These are phyloP conservation scores for Erigeron philadelphicus DNA, from an alignment of 140 eudicot species.

Conservation along the genomic window DNA sequence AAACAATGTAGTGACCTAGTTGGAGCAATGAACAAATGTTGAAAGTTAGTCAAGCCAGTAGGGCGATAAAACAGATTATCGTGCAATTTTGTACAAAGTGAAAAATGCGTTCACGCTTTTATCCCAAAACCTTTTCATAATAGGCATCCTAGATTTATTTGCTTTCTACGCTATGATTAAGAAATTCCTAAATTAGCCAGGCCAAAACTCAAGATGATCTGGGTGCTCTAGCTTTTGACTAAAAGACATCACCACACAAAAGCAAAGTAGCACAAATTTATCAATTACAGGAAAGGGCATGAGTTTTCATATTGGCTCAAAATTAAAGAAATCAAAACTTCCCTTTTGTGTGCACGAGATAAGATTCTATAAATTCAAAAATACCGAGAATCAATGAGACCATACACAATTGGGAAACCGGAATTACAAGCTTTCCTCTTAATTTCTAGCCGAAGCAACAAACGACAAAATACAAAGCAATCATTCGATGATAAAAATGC, in stretches of 20 bases:
- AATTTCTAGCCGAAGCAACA: neutral
- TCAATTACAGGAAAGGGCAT: neutral
- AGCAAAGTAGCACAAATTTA: neutral
- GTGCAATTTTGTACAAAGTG: neutral
- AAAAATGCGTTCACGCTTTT: too few relatives aligned
- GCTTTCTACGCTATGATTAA: neutral
- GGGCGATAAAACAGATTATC: too few relatives aligned
- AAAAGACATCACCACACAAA: neutral
- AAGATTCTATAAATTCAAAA: neutral
- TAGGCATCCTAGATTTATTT: neutral
- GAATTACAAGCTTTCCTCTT: neutral
- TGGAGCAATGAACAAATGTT: too few relatives aligned
- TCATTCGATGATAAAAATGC: neutral
- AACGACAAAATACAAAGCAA: neutral
- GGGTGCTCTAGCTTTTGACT: neutral
- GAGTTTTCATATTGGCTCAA: neutral
- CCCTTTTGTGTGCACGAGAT: neutral
- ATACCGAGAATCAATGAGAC: neutral
- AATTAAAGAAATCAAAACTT: neutral
- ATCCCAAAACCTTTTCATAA: too few relatives aligned
- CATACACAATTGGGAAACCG: neutral
- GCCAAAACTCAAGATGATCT: neutral
- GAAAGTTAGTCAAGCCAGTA: too few relatives aligned
- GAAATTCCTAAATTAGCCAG: slow-evolving; percentile 1
- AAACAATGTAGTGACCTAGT: too few relatives aligned